Base-by-base conservation (phyloP, 306 rosid species). In the Pachyrhizus erosus region DNA sequence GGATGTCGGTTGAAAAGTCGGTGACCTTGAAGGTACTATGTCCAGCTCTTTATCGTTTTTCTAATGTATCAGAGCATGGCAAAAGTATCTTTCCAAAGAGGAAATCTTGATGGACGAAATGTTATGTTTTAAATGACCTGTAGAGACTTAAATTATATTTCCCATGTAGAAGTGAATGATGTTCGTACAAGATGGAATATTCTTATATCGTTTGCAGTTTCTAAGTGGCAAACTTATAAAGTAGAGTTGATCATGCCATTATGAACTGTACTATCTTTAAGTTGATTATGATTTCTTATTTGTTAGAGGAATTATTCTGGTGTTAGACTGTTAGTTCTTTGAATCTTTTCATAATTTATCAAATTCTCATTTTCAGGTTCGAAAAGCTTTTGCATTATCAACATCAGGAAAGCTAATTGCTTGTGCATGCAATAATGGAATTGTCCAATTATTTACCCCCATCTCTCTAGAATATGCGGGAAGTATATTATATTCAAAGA, bases 341-440 rank as follows among this genome's bases (percentile, higher is more conserved):
- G 9, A 77, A 42, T 58, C 27, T 48, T 82, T 71, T 85, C 68
- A 78, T 60, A 70, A 67, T 31, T 57, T 68, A n/a, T 15, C 64
- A 49, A 77, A 81, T 55, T 62, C 60, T 79, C 77, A 67, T 61
- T 88, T 80, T 72, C 91, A 92, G 97, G 97, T 87, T 62, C 85
- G 46, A 69, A 91, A 88, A 81, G 88, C 92, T 80, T 92, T 86
- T 86, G 90, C 95, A 52, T 55, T 89, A 82, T 88, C 95, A 27
- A 62, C 82, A 81, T 91, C 97, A 0, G 67, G 78, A 83, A 89
- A 87, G 84, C 87, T 89, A 62, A 75, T 92, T 86, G 97, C 95
- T 73, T 92, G 97, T 89, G 93, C 97, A 24, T 92, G 97, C 89
- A 86, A 84, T 83, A 83, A 86, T 49, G 95, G 97, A 89, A 73